Percentiles rank a stretch among this genome's conserved stretches.
Conservation (phyloP, 176 grass and related monocot genomes). For the Guadua angustifolia region DNA sequence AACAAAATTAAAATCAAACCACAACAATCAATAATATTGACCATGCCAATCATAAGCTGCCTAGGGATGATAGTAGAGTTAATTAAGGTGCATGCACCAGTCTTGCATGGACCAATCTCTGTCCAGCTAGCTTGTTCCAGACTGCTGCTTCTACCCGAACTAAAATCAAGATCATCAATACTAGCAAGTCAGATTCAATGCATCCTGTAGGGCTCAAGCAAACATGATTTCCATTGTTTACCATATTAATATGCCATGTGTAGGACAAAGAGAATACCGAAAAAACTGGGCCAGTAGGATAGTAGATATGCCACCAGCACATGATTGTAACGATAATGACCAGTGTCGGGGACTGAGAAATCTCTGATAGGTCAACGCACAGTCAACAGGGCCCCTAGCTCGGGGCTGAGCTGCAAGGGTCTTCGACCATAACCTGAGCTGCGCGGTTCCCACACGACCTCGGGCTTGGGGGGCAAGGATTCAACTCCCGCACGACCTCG, state of each 20-base stretch:
- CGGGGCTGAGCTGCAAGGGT: no score
- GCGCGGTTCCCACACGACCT: no score
- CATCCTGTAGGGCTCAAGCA: conserved; percentile 37
- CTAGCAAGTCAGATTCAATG: conserved; percentile 46
- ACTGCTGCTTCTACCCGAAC: conserved; percentile 44
- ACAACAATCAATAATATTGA: not conserved
- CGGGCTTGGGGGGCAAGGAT: no score
- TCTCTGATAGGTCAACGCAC: no score
- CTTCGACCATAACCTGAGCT: no score
- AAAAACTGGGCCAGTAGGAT: not conserved
- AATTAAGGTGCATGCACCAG: conserved; percentile 46
- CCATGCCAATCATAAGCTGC: no score
- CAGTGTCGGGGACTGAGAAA: no score
- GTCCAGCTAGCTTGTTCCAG: conserved; percentile 43
- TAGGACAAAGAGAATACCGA: not conserved
- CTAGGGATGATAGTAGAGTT: conserved; percentile 10
- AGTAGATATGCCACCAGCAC: not conserved
- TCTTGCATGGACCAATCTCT: conserved; percentile 49
- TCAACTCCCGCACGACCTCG: no score
- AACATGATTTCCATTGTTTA: conserved; percentile 36
- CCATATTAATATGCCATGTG: conserved; percentile 24
- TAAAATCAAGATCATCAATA: conserved; percentile 40
- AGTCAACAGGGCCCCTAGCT: no score
- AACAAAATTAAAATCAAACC: not conserved
- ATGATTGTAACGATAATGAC: not conserved